These are phyloP conservation scores for Penicillium aurantiogriseum DNA, from an alignment of 2,329 filamentous ascomycete genomes.

Conservation along the genomic window DNA sequence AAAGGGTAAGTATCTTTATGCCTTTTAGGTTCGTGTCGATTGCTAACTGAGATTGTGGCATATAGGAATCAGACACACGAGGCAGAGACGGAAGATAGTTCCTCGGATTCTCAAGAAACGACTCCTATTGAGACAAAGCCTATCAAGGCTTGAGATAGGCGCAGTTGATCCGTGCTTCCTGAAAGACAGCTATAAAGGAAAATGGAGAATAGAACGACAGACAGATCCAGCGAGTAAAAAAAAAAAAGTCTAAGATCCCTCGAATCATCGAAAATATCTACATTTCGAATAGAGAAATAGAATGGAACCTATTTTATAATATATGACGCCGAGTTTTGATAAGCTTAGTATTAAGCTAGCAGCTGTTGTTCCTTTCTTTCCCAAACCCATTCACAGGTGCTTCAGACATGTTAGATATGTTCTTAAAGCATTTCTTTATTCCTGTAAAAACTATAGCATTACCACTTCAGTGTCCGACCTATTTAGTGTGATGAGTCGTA, in stretches of 20 bases:
- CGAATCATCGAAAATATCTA: neutral
- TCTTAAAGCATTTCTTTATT: neutral
- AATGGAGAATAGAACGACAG: neutral
- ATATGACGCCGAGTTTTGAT: neutral
- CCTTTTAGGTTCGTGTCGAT: neutral
- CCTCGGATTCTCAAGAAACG: neutral
- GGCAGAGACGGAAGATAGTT: neutral
- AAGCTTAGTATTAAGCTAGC: neutral
- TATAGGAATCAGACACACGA: neutral
- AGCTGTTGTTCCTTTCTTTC: neutral
- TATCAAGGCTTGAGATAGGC: neutral
- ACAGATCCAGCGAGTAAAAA: neutral
- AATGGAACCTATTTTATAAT: neutral
- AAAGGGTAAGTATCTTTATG: slow-evolving; percentile 5
- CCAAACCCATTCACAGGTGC: neutral
- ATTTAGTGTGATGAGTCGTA: neutral
- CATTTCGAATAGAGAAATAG: neutral
- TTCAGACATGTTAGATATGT: no score
- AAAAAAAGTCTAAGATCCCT: neutral
- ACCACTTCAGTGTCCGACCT: neutral
- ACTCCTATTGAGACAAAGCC: neutral
- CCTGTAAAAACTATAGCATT: neutral
- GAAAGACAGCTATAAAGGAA: neutral
- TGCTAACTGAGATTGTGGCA: neutral
- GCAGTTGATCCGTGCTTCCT: neutral